A percentile compares a stretch with the other conserved stretches of the same genome.
These are phyloP conservation scores for Nasturtium officinale DNA, from an alignment of 345 rosid genomes.

Conservation along the genomic window DNA sequence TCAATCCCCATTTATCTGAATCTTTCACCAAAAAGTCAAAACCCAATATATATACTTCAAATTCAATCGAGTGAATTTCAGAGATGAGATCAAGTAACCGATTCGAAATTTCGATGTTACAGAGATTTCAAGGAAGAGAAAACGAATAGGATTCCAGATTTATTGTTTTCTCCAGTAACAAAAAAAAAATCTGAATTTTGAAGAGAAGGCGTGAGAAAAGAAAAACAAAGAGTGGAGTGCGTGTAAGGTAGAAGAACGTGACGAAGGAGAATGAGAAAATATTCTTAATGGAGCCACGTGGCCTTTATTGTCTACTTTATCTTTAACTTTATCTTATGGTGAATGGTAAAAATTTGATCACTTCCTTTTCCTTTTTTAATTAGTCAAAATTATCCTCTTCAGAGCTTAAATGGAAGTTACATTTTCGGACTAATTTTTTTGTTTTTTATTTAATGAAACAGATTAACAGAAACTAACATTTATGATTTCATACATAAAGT, in stretches of 20 bases:
- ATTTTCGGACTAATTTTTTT: neutral
- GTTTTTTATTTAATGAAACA: slow-evolving; percentile 1
- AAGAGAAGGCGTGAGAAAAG: slow-evolving; percentile 18
- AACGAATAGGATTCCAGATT: neutral
- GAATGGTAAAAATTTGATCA: slow-evolving; percentile 4
- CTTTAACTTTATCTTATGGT: slow-evolving; percentile 31
- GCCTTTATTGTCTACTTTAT: slow-evolving; percentile 20
- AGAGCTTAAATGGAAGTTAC: neutral
- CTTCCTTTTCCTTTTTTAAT: neutral
- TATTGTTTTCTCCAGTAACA: neutral
- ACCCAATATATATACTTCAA: neutral
- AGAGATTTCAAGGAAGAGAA: neutral
- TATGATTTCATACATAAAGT: neutral
- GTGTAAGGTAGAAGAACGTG: slow-evolving; percentile 38
- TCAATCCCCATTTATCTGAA: slow-evolving; percentile 69
- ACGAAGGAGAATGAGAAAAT: slow-evolving; percentile 16
- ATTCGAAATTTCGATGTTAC: neutral
- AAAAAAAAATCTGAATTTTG: slow-evolving; percentile 16
- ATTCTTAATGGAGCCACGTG: slow-evolving; percentile 34
- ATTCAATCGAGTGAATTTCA: neutral
- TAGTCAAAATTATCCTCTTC: slow-evolving; percentile 8
- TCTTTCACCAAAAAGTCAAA: slow-evolving; percentile 24
- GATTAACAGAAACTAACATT: neutral
- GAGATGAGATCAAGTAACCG: neutral
- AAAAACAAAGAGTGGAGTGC: slow-evolving; percentile 32